Conservation (phyloP, 1,284 basidiomycete species). For the Flammula alnicola region DNA sequence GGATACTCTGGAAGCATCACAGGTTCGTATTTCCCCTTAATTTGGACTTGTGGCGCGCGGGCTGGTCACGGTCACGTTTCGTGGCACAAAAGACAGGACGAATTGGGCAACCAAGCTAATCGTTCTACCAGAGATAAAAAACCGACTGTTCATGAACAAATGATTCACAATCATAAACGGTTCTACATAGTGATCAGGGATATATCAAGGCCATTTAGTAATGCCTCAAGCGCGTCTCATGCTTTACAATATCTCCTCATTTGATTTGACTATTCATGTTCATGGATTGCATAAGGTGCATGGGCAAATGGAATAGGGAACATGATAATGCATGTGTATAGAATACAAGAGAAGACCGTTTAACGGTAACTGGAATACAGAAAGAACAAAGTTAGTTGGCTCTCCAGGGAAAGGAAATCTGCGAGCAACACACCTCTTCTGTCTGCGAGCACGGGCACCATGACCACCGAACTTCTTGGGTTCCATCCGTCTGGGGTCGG, state of each 20-base stretch:
- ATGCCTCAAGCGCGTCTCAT: too few species aligned
- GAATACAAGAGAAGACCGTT: constrained; percentile 46
- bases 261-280: constrained; percentile 9
- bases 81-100: too few species aligned
- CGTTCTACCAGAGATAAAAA: too few species aligned
- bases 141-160: too few species aligned
- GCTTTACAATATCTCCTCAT: constrained; percentile 2
- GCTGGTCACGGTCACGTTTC: constrained; percentile 11
- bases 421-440: constrained; percentile 74
- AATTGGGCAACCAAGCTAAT: too few species aligned
- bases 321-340: constrained; percentile 52
- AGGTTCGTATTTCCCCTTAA: too few species aligned
- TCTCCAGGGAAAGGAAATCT: constrained; percentile 3
- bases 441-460: constrained; percentile 95
- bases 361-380: constrained; percentile 82
- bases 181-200: too few species aligned
- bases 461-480: constrained; percentile 99
- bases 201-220: too few species aligned
- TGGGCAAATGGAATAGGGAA: constrained; percentile 50
- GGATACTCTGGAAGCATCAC: too few species aligned
- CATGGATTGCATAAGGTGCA: constrained; percentile 45
- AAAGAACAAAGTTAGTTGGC: neutral
- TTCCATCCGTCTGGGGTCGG: constrained; percentile 98
- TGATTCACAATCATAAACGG: too few species aligned
- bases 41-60: neutral